phyloP scores from a whole-genome alignment of 208 protist species.

The Crithidia thermophila region DNA sequence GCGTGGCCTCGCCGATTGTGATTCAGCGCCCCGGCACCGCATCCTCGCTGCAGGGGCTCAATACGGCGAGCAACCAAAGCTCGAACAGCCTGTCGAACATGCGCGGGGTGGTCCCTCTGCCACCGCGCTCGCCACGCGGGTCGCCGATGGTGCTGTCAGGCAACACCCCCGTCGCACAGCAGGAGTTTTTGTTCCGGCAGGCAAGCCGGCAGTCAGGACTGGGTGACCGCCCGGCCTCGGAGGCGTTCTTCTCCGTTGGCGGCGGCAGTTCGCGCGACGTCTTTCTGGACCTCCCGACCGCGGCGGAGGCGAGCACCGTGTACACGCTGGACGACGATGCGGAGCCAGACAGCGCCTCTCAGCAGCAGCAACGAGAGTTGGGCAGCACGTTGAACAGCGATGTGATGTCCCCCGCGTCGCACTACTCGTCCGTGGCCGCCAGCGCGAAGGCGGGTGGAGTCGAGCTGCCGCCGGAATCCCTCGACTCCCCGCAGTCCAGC shows the following conservation, averaged over 20 bases:
- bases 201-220: neutral
- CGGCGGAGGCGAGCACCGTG: conserved; percentile 3
- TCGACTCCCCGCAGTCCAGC: neutral
- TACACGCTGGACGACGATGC: neutral
- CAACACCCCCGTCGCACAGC: conserved; percentile 7
- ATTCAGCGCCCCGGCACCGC: neutral
- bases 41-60: neutral
- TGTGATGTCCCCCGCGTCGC: conserved; percentile 10
- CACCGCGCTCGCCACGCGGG: neutral
- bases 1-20: neutral
- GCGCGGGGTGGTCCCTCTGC: conserved; percentile 3
- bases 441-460: neutral
- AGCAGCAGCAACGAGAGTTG: neutral
- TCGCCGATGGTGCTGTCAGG: neutral
- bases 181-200: conserved; percentile 2
- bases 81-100: neutral
- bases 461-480: neutral
- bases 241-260: conserved; percentile 19
- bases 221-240: conserved; percentile 6
- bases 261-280: conserved; percentile 2
- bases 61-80: neutral
- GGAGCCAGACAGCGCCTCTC: neutral
- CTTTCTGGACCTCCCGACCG: conserved; percentile 16
- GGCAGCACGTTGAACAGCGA: neutral
- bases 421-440: neutral